Evolutionary conservation across 1,284 basidiomycete genomes (phyloP).

Genomic region (Leccinum angustisporum): DNA sequence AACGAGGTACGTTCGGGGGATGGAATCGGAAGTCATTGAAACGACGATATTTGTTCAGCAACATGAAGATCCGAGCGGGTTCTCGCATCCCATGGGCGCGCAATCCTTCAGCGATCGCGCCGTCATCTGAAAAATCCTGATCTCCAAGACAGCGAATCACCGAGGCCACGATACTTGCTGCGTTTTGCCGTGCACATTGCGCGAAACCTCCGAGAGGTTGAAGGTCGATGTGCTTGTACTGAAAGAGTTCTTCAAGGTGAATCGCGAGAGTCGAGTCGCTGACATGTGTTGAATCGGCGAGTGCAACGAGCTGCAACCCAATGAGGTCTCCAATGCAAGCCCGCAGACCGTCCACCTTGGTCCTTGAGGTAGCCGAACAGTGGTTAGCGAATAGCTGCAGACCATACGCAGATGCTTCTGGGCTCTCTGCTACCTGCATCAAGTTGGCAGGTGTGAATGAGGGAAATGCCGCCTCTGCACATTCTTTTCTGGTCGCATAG

Average conservation of each 20-base stretch:
- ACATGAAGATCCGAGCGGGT: constrained; percentile 44
- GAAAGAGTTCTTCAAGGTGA: constrained; percentile 41
- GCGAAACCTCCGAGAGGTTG: constrained; percentile 38
- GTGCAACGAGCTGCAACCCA: constrained; percentile 57
- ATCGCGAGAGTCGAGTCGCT: constrained; percentile 12
- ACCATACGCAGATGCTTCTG: constrained; percentile 39
- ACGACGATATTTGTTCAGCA: constrained; percentile 51
- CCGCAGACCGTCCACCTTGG: constrained; percentile 50
- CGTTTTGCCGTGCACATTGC: constrained; percentile 41
- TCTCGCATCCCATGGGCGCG: constrained; percentile 32
- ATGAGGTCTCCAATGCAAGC: constrained; percentile 74
- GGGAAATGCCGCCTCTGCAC: constrained; percentile 59
- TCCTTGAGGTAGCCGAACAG: constrained; percentile 60
- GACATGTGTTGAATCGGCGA: constrained; percentile 38
- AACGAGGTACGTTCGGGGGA: constrained; percentile 61
- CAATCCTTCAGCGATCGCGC: constrained; percentile 51
- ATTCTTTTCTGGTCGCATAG: constrained; percentile 59
- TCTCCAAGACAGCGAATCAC: constrained; percentile 64
- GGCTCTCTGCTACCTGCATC: constrained; percentile 36
- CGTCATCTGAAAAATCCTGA: constrained; percentile 48
- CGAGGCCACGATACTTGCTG: constrained; percentile 56
- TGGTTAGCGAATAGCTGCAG: constrained; percentile 57
- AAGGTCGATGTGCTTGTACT: constrained; percentile 34
- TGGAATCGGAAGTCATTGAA: constrained; percentile 52
- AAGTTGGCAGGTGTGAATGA: constrained; percentile 64